Evolutionary conservation across 2,329 filamentous ascomycete genomes (phyloP), one percentile per base, ranked within the genome.

Genomic region (Cytospora chrysosperma): DNA sequence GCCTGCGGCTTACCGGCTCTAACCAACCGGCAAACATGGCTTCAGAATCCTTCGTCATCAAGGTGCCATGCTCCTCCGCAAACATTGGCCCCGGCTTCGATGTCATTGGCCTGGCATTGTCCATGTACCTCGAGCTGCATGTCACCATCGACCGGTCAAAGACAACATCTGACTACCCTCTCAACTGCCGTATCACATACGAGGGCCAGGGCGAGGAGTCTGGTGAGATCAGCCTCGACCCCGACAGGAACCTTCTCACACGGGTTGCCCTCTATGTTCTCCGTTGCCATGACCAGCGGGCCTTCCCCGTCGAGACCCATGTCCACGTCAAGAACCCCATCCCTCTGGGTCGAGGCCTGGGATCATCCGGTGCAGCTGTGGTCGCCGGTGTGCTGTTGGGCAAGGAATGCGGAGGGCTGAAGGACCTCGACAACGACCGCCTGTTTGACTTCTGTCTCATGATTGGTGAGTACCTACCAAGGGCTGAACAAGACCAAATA

Each of bases 31-130:
- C 37, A 49, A 43, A 15, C 10, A 67, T 67, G 65, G 59, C 63
- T 7, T 63, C 66, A 51, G 83, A 87, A 72, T 86, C 85, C 61
- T 89, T 90, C 77, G 79, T 84, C 70, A 91, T 93, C 82, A 87
- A 85, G 78, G 92, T 92, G 67, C 94, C 94, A 68, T 96, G 92
- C 80, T 98, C 94, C 65, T 97, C 93, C 67, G 94, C 94, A 79
- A 98, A 98, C 82, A 97, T 98, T 74, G 94, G 92, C 70, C 94
- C 94, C 56, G 94, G 94, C 64, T 99, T 98, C 82, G 94, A 99
- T 81, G 94, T 97, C 71, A 97, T 98, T 75, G 92, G 95, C 70
- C 88, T 99, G 67, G 94, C 94, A 10, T 84, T 99, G 69, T 96
- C 93, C 69, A 88, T 97, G 76, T 96, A 94, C 80, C 90, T 99